Evolutionary conservation across 1,139 yeast genomes (phyloP).

Genomic region (Diutina pseudorugosa): DNA sequence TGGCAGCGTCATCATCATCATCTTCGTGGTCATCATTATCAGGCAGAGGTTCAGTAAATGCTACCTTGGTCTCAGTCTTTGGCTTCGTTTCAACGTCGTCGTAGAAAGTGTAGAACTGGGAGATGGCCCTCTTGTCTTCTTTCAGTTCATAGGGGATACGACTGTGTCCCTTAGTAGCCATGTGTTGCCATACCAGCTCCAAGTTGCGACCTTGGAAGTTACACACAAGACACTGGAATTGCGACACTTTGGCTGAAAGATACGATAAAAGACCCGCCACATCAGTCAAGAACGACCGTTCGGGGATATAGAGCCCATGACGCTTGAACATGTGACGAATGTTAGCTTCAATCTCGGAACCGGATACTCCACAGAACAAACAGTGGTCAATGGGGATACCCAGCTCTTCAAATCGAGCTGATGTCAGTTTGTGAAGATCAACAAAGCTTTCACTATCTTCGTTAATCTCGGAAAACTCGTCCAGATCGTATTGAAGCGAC

Average conservation of each 20-base stretch:
- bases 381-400: conserved; percentile 21
- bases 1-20: not conserved
- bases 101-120: conserved; percentile 31
- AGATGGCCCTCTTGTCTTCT: conserved; percentile 26
- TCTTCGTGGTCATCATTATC: not conserved
- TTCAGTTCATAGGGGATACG: conserved; percentile 39
- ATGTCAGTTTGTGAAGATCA: not conserved
- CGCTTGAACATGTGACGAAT: conserved; percentile 33
- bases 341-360: conserved; percentile 28
- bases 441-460: not conserved
- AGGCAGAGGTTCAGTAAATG: conserved; percentile 7
- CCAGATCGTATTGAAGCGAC: not conserved
- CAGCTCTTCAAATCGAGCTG: not conserved
- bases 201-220: conserved; percentile 39
- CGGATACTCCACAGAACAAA: conserved; percentile 28
- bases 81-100: conserved; percentile 6
- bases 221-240: conserved; percentile 40
- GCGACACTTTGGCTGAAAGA: conserved; percentile 28
- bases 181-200: conserved; percentile 41
- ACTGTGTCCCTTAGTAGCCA: conserved; percentile 41
- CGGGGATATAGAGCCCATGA: conserved; percentile 43
- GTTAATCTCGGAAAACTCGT: not conserved
- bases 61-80: conserved; percentile 12
- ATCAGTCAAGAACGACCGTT: conserved; percentile 27
- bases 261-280: conserved; percentile 33